Conservation (phyloP, 805 yeast genomes). For the Geotrichum ghanense region DNA sequence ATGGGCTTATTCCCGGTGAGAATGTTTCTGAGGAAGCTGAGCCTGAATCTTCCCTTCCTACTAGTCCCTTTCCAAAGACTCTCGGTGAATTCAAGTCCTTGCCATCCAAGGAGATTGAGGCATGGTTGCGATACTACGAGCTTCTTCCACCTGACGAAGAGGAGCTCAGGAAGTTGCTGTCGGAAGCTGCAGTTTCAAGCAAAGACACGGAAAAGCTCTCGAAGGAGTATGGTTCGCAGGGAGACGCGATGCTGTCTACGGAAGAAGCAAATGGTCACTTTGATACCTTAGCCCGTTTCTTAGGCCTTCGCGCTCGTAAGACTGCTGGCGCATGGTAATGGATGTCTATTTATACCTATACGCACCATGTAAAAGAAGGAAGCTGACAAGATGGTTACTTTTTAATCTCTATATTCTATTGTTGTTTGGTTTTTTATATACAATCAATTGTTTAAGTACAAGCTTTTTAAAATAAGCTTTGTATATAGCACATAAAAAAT, state of each 20-base stretch:
- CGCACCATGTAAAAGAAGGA: too few species aligned
- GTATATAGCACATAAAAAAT: too few species aligned
- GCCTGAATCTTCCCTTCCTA: slow-evolving; percentile 6
- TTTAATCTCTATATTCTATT: too few species aligned
- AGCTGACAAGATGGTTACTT: too few species aligned
- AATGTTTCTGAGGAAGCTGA: slow-evolving; percentile 16
- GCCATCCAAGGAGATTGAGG: slow-evolving; percentile 34
- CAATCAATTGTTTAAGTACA: too few species aligned
- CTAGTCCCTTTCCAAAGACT: slow-evolving; percentile 42
- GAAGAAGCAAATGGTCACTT: slow-evolving; percentile 44
- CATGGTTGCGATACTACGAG: slow-evolving; percentile 64
- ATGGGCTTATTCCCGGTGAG: slow-evolving; percentile 55
- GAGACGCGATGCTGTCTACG: slow-evolving; percentile 25
- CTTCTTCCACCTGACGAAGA: slow-evolving; percentile 52
- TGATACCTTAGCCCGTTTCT: slow-evolving; percentile 54
- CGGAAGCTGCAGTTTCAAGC: neutral
- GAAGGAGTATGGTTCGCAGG: slow-evolving; percentile 31
- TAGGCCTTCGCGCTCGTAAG: slow-evolving; percentile 52
- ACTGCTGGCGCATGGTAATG: slow-evolving; percentile 39
- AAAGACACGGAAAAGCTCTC: slow-evolving; percentile 31
- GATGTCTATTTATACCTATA: too few species aligned
- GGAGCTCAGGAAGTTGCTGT: slow-evolving; percentile 35
- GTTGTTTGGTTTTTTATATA: too few species aligned
- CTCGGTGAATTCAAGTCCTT: slow-evolving; percentile 41
- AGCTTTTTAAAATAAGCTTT: too few species aligned